Evolutionary conservation across 192 early-diverging fungal genomes (phyloP), one percentile per base, ranked within the genome.

Genomic region (Linnemannia zychae): DNA sequence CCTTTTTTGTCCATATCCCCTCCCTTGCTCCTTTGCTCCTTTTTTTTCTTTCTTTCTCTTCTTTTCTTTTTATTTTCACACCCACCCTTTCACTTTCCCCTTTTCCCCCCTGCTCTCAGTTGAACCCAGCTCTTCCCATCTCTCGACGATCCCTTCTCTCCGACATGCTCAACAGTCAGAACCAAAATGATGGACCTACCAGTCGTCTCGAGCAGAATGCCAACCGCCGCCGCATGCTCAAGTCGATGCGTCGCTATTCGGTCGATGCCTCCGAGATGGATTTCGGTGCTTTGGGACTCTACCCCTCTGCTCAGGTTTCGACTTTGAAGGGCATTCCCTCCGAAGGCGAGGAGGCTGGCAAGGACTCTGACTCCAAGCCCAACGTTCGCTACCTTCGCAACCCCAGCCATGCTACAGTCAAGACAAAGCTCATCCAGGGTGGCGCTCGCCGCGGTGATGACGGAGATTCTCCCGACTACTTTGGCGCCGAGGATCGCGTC

Each of bases 201-300:
- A 84, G 49, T 63, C 77, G 82, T 52, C 77, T 85, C 1, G 82
- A 85, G 34, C 82, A 85, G 47, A 79, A 75, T 34, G 82, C 77
- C 24, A 74, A 79, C 60, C 82, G 82, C 17, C 82, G 82, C 22
- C 53, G 82, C 1, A 85, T 85, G 82, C 65, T 85, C 68, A 85
- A 85, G 28, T 79, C 77, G 31, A 85, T 85, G 82, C 82, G 82
- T 24, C 82, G 82, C 2, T 85, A 85, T 38, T 85, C 82, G 0
- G 74, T 85, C 37, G 82, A 85, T 46, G 82, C 77, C 73, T 79
- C 77, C 46, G 82, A 85, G 69, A 85, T 85, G 82, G 76, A 79
- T 69, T 85, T 79, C n/a, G 52, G 79, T 22, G 60, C 68, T 37
- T 37, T 82, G 1, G 68, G 68, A 0, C 47, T 72, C 3, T 71